Evolutionary conservation across 208 protist species (phyloP).

Genomic region (Leishmania arabica): DNA sequence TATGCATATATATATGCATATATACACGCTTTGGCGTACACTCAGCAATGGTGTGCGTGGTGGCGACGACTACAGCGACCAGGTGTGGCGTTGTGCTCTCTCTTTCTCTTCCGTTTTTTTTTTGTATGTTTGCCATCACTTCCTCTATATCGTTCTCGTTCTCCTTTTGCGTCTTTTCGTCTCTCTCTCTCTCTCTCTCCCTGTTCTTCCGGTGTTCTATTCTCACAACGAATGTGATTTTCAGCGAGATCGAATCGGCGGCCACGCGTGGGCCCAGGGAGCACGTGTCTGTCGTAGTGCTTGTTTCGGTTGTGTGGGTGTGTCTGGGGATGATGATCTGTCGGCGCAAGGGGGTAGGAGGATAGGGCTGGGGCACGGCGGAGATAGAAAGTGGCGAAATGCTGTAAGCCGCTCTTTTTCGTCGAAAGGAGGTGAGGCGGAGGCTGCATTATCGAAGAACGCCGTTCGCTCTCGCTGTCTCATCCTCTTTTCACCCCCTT

Average conservation of each 20-base stretch:
- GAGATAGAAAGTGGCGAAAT: not conserved
- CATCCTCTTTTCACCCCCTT: not conserved
- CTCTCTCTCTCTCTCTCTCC: not conserved
- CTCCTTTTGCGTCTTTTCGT: not conserved
- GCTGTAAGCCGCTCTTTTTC: not conserved
- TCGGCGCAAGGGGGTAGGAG: not conserved
- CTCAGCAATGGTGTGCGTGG: not conserved
- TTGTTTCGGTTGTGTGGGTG: not conserved
- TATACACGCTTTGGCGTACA: not conserved
- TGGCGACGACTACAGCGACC: not conserved
- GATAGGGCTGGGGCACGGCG: not conserved
- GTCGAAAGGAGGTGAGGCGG: not conserved
- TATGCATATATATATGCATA: not conserved
- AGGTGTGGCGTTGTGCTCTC: not conserved
- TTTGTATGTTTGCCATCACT: not conserved
- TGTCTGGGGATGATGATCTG: not conserved
- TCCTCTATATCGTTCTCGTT: not conserved
- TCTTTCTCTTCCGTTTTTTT: not conserved
- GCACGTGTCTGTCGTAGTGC: not conserved
- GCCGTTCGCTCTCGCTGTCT: not conserved
- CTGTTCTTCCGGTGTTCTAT: not conserved
- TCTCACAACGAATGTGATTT: not conserved
- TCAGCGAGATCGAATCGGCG: not conserved
- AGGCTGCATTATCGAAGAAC: not conserved
- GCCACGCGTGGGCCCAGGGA: not conserved